Evolutionary conservation across 371 early-diverging fungal genomes (phyloP), one percentile per base, ranked within the genome.

Genomic region (Mucor circinelloides): DNA sequence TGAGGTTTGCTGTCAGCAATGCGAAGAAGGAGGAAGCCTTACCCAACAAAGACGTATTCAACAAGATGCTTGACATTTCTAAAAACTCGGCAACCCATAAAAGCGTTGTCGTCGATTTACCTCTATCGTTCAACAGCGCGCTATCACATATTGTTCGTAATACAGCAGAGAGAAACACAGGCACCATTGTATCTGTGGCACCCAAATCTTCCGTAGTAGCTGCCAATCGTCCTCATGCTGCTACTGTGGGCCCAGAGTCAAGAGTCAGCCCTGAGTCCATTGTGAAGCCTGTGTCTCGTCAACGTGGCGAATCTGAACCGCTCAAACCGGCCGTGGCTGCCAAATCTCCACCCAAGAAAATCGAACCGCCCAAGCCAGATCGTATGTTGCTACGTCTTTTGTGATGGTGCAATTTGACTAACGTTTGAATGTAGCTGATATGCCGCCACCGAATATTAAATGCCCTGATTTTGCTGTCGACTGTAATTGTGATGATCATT

Each of bases 401-500:
- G 28, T 30, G 0, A 3, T 6, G 15, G 5, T 40, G 2, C 40
- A 40, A 17, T 17, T 13, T 17, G 40, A 40, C 17, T 40, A 15
- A 40, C 5, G 10, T 15, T 52, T 25, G 1, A 15, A 52, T 52
- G 23, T 58, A 75, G 76, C 68, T 31, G 69, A 70, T 56, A 58
- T 42, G 32, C 66, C 62, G 10, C 86, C 83, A 52, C 61, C 75
- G 0, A 62, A 72, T 4, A 63, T 87, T 8, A 64, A 78, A 6
- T 63, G 50, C 1, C 92, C 91, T 0, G 44, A 78, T 0, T 72
- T 71, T 0, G 83, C 85, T 8, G 78, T 83, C 0, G 57, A 71
- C 0, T 93, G 93, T 62, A 82, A 79, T n/a, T 93, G 93, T 68
- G 82, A 87, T 40, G 86, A 86, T 38, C 93, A 93, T 74, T 63